Conservation (phyloP, 768 basidiomycete species). For the Panaeolus cyanescens region DNA sequence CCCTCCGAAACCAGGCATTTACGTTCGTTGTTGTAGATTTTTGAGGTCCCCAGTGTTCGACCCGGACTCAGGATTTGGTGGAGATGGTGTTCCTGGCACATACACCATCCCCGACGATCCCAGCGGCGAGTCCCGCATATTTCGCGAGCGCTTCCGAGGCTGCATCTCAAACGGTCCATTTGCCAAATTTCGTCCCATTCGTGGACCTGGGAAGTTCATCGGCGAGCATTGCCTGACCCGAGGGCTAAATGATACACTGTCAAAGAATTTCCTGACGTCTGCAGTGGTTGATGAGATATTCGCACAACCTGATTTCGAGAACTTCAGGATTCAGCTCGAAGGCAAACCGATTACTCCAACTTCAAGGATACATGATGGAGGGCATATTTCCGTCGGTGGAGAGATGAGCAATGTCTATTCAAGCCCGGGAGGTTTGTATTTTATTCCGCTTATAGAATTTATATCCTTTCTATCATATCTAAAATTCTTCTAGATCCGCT, state of each 20-base stretch:
- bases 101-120: conserved; percentile 24
- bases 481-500: conserved; percentile 30
- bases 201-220: conserved; percentile 35
- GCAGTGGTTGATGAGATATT: conserved; percentile 22
- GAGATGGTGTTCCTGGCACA: conserved; percentile 30
- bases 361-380: conserved; percentile 34
- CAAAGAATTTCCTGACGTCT: conserved; percentile 19
- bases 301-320: conserved; percentile 29
- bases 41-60: conserved; percentile 35
- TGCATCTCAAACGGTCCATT: conserved; percentile 37
- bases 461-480: neutral
- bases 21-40: conserved; percentile 23
- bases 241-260: conserved; percentile 25
- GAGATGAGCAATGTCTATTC: conserved; percentile 37
- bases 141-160: conserved; percentile 17
- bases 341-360: conserved; percentile 26
- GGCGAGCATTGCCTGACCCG: conserved; percentile 37
- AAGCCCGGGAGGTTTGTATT: conserved; percentile 38
- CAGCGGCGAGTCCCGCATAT: conserved; percentile 13
- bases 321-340: conserved; percentile 38
- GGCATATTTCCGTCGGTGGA: conserved; percentile 36
- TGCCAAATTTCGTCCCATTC: conserved; percentile 27
- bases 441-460: neutral
- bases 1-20: neutral
- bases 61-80: conserved; percentile 36